Conservation (phyloP, 768 basidiomycete species). For the Amylocystis lapponica region DNA sequence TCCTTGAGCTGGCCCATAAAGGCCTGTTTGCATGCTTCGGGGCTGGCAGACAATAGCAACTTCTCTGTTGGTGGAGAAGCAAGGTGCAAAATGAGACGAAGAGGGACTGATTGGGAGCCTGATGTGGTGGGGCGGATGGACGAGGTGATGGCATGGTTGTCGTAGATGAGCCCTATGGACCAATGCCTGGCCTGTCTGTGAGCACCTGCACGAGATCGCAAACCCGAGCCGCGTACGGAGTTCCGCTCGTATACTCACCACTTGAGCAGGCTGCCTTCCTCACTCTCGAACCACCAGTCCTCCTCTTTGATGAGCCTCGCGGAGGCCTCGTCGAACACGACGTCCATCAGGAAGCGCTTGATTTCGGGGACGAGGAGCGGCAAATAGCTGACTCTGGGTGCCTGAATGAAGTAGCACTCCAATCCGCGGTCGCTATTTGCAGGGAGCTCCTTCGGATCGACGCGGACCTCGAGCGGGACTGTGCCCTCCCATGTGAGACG, state of each 20-base stretch:
- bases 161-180: conserved; percentile 93
- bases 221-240: not conserved
- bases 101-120: conserved; percentile 44
- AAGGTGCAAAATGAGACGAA: conserved; percentile 82
- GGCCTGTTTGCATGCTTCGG: conserved; percentile 86
- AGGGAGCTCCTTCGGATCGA: conserved; percentile 85
- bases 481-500: conserved; percentile 89
- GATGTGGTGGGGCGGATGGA: conserved; percentile 40
- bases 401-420: conserved; percentile 88
- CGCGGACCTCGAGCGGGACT: conserved; percentile 82
- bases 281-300: conserved; percentile 97
- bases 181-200: conserved; percentile 69
- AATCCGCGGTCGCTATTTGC: conserved; percentile 85
- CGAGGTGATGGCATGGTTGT: conserved; percentile 66
- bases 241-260: conserved; percentile 51
- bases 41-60: conserved; percentile 70
- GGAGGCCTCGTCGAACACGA: conserved; percentile 85
- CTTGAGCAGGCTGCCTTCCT: conserved; percentile 74
- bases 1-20: conserved; percentile 97
- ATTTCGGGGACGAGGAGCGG: conserved; percentile 89
- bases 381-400: conserved; percentile 89
- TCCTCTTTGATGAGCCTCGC: conserved; percentile 74
- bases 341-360: conserved; percentile 81
- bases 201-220: not conserved
- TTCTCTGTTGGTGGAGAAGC: conserved; percentile 84